phyloP scores from a whole-genome alignment of 1,139 yeast genomes.

The Hansenula anomala region DNA sequence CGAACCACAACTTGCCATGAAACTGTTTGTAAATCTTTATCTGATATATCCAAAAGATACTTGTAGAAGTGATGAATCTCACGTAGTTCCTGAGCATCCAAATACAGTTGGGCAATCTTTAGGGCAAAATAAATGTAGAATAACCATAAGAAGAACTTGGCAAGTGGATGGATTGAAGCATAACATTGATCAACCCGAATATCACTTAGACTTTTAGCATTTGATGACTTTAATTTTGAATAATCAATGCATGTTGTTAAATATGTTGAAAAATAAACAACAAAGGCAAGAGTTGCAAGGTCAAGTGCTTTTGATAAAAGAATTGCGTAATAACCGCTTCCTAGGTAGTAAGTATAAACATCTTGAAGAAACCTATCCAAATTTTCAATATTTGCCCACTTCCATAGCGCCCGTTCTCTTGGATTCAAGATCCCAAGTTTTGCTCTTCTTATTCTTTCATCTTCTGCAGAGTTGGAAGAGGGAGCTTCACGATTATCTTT shows the following conservation, averaged over 20 bases:
- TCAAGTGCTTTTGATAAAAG: slow-evolving; percentile 61
- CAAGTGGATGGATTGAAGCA: slow-evolving; percentile 34
- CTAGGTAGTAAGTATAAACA: slow-evolving; percentile 78
- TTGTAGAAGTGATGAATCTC: slow-evolving; percentile 32
- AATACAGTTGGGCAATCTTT: slow-evolving; percentile 57
- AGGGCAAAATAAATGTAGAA: slow-evolving; percentile 54
- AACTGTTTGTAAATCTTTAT: slow-evolving; percentile 85
- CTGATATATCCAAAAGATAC: slow-evolving; percentile 63
- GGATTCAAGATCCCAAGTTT: slow-evolving; percentile 38
- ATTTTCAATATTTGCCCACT: slow-evolving; percentile 94
- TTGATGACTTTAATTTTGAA: slow-evolving; percentile 31
- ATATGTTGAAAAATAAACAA: slow-evolving; percentile 72
- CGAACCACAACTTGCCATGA: slow-evolving; percentile 91
- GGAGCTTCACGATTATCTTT: background rate
- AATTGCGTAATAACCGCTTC: slow-evolving; percentile 80
- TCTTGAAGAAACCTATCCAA: slow-evolving; percentile 81
- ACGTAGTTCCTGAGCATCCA: slow-evolving; percentile 29
- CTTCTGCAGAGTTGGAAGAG: slow-evolving; percentile 7
- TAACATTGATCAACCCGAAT: slow-evolving; percentile 63
- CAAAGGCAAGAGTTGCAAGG: slow-evolving; percentile 68
- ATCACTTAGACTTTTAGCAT: slow-evolving; percentile 29
- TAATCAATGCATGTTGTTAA: slow-evolving; percentile 84
- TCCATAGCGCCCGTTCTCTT: slow-evolving; percentile 81
- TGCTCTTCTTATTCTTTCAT: slow-evolving; percentile 21
- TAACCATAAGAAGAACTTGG: slow-evolving; percentile 58